Evolutionary conservation across 2,329 filamentous ascomycete genomes (phyloP).

Genomic region (Cytospora piceae): DNA sequence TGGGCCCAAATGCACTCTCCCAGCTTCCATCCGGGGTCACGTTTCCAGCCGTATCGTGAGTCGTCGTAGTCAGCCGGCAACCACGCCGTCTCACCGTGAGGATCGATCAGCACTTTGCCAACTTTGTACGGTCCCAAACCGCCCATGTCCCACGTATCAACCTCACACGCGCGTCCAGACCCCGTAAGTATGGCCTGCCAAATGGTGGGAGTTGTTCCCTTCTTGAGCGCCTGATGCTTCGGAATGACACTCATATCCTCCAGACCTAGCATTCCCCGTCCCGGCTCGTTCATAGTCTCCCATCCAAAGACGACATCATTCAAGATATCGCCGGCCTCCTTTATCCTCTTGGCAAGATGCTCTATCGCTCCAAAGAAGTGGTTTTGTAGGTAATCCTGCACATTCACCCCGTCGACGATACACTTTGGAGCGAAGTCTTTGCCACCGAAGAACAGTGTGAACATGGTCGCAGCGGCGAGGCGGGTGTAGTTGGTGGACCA

Average conservation of each 20-base stretch:
- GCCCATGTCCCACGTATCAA: conserved; percentile 92
- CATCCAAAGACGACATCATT: conserved; percentile 89
- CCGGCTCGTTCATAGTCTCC: conserved; percentile 96
- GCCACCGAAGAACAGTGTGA: conserved; percentile 92
- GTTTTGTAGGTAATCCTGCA: conserved; percentile 89
- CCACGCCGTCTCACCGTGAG: conserved; percentile 85
- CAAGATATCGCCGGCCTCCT: conserved; percentile 87
- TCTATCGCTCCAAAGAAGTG: conserved; percentile 83
- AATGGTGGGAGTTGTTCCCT: conserved; percentile 89
- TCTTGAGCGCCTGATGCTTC: conserved; percentile 84
- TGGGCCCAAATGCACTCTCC: conserved; percentile 98
- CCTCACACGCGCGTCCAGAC: conserved; percentile 87
- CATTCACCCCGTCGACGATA: conserved; percentile 91
- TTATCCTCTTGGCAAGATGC: conserved; percentile 81
- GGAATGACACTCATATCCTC: conserved; percentile 82
- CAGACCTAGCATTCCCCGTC: conserved; percentile 83
- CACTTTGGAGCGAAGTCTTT: conserved; percentile 93
- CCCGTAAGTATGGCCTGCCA: conserved; percentile 93
- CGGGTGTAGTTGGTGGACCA: conserved; percentile 98
- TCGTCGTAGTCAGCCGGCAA: conserved; percentile 83
- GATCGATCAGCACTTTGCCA: conserved; percentile 81
- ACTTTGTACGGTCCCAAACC: conserved; percentile 90
- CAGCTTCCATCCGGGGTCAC: conserved; percentile 85
- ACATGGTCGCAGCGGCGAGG: conserved; percentile 85
- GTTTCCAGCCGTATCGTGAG: conserved; percentile 84